phyloP scores from a whole-genome alignment of 495 filamentous ascomycete species.

The Aspergillus affinis region DNA sequence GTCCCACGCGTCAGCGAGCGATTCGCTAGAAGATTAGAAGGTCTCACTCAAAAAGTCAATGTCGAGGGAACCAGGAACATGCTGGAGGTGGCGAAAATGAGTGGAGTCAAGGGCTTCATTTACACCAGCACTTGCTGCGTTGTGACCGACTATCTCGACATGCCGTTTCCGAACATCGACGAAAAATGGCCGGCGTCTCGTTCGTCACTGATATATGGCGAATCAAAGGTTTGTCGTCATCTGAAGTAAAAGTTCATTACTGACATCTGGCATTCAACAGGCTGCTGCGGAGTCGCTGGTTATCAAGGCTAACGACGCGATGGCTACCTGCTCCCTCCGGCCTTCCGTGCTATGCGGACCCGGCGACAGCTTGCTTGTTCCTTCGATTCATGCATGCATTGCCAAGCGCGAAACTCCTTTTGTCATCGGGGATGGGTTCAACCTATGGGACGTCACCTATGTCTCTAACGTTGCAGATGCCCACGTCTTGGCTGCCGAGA shows the following conservation, averaged over 20 bases:
- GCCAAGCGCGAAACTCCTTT: conserved; percentile 54
- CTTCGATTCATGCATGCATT: conserved; percentile 57
- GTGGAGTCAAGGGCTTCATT: conserved; percentile 55
- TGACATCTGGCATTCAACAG: conserved; percentile 30
- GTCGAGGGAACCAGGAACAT: conserved; percentile 59
- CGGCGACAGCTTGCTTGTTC: conserved; percentile 53
- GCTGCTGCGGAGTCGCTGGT: conserved; percentile 57
- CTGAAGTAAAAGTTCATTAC: no score
- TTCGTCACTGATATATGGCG: conserved; percentile 55
- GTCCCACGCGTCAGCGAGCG: conserved; percentile 43
- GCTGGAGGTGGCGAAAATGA: conserved; percentile 47
- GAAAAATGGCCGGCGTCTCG: conserved; percentile 51
- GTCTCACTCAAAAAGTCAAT: conserved; percentile 49
- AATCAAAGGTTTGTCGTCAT: conserved; percentile 58
- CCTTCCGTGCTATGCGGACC: conserved; percentile 59
- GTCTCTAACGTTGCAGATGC: conserved; percentile 62
- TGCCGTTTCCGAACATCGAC: conserved; percentile 53
- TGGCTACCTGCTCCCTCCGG: conserved; percentile 56
- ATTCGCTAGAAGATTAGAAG: conserved; percentile 38
- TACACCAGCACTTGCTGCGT: conserved; percentile 58
- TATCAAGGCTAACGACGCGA: conserved; percentile 40
- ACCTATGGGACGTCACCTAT: conserved; percentile 63
- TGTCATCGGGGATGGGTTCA: conserved; percentile 55
- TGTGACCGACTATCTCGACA: conserved; percentile 53
- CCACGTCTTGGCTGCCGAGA: conserved; percentile 61